Conservation (phyloP, 2,329 filamentous ascomycete genomes). For the Microsporum canis region DNA sequence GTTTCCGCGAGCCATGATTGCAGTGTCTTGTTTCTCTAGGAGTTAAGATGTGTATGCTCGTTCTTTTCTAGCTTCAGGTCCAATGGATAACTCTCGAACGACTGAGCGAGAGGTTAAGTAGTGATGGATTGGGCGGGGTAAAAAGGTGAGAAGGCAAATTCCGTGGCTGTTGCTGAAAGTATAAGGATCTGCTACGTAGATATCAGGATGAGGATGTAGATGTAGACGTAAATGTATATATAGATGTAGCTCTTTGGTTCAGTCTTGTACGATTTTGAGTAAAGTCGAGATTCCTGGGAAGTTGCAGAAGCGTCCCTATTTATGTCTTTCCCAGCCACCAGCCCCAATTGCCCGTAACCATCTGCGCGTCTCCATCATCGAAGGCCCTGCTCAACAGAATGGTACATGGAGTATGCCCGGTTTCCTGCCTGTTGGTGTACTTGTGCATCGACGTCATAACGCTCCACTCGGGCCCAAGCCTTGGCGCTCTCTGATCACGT, state of each 20-base stretch:
- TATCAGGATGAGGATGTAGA: background rate
- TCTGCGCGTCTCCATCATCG: background rate
- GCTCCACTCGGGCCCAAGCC: background rate
- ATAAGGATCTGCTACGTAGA: background rate
- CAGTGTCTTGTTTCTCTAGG: background rate
- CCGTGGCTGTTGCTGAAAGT: background rate
- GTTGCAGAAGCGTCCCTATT: background rate
- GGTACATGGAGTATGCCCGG: background rate
- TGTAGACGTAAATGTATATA: background rate
- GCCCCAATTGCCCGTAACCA: too few relatives aligned
- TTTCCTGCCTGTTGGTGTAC: background rate
- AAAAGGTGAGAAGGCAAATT: slow-evolving; percentile 1
- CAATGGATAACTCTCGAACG: background rate
- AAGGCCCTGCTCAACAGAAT: background rate
- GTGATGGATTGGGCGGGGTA: background rate
- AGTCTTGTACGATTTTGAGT: background rate
- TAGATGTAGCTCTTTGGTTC: background rate
- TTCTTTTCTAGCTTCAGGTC: background rate
- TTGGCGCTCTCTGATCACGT: background rate
- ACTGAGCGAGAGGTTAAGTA: background rate
- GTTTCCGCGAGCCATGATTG: slow-evolving; percentile 60
- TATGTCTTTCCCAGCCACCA: background rate
- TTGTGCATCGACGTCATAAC: background rate
- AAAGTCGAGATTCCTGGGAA: background rate
- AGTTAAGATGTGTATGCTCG: background rate